phyloP scores from a whole-genome alignment of 2,329 filamentous ascomycete species.

The Aureobasidium sp. region DNA sequence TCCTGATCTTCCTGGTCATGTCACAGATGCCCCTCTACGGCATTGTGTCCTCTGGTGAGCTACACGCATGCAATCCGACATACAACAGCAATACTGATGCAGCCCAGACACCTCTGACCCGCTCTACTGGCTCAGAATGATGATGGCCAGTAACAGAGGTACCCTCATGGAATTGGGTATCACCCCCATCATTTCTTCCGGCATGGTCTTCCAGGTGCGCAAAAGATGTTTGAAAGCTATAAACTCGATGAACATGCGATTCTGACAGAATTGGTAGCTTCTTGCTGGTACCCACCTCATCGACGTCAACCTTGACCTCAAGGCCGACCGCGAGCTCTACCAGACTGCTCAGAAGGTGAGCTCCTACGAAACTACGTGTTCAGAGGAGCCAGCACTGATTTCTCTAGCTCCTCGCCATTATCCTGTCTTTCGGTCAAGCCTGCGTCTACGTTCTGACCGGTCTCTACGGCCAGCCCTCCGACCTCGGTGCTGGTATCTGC shows the following conservation, averaged over 20 bases:
- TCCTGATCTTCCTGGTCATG: constrained; percentile 99
- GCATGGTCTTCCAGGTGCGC: constrained; percentile 90
- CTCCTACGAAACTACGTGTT: not conserved
- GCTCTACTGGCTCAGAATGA: constrained; percentile 99
- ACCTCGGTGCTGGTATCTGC: constrained; percentile 95
- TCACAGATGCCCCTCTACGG: constrained; percentile 97
- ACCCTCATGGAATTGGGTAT: constrained; percentile 45
- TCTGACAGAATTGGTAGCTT: constrained; percentile 46
- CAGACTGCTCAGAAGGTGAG: constrained; percentile 87
- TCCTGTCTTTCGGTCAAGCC: constrained; percentile 93
- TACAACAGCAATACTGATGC: constrained; percentile 17
- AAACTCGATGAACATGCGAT: not conserved
- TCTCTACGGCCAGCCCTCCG: constrained; percentile 92
- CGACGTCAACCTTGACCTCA: constrained; percentile 99
- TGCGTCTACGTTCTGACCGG: constrained; percentile 98
- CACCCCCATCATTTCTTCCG: constrained; percentile 97
- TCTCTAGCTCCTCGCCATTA: constrained; percentile 70
- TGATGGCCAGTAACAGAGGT: constrained; percentile 87
- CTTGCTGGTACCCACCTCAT: constrained; percentile 99
- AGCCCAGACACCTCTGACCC: constrained; percentile 75
- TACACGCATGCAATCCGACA: not conserved
- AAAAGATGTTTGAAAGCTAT: not conserved
- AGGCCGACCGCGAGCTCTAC: constrained; percentile 99
- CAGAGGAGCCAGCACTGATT: not conserved
- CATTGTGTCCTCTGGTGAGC: constrained; percentile 76